phyloP scores from a whole-genome alignment of 192 early-diverging fungal genomes.

The Haplosporangium gracile region DNA sequence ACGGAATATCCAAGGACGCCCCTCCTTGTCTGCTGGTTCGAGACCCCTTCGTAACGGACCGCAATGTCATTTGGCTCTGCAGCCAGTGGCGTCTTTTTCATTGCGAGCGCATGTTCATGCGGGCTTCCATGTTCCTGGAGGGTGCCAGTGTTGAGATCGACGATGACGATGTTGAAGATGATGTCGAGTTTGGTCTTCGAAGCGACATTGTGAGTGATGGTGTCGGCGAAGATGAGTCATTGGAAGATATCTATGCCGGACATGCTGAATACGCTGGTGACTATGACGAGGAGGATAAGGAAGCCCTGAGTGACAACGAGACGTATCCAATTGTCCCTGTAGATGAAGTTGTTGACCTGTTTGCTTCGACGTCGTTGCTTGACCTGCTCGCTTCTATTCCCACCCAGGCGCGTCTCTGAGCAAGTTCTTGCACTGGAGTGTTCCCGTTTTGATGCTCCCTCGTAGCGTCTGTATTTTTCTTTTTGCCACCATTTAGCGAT shows the following conservation, averaged over 20 bases:
- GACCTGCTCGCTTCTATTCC: not conserved
- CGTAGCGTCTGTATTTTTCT: too few relatives aligned
- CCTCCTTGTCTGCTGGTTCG: not conserved
- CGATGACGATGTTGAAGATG: not conserved
- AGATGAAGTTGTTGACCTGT: not conserved
- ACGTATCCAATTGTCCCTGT: not conserved
- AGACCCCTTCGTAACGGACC: conserved; percentile 9
- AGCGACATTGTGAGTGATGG: not conserved
- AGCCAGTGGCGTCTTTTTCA: not conserved
- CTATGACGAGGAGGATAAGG: not conserved
- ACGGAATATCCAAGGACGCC: not conserved
- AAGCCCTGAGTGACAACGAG: not conserved
- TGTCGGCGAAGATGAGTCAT: not conserved
- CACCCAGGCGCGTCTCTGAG: not conserved
- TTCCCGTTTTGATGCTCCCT: too few relatives aligned
- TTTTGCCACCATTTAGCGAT: too few relatives aligned
- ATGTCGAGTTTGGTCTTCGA: not conserved
- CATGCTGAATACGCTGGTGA: not conserved
- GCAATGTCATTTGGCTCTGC: conserved; percentile 1
- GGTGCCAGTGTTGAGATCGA: not conserved
- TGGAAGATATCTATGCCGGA: not conserved
- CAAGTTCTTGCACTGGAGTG: too few relatives aligned
- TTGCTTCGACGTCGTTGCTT: not conserved
- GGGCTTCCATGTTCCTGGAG: not conserved
- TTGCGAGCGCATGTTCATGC: not conserved